These are phyloP conservation scores for Periconia digitata DNA, from an alignment of 2,329 filamentous ascomycete genomes.

Conservation along the genomic window DNA sequence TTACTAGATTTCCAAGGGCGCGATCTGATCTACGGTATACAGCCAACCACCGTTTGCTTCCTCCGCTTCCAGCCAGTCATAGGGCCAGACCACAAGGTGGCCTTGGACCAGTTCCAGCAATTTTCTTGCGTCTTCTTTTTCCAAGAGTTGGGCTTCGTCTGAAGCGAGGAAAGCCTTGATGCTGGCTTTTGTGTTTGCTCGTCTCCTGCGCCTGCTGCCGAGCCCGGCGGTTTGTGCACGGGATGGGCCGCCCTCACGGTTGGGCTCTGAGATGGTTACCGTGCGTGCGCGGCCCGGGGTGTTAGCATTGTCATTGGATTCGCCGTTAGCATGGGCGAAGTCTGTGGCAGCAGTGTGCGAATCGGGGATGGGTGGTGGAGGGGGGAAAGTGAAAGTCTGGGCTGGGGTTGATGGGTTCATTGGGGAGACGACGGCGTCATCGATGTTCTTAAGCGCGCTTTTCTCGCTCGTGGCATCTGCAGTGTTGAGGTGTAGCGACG, in stretches of 20 bases:
- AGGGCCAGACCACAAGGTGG: slow-evolving; percentile 86
- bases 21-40: slow-evolving; percentile 93
- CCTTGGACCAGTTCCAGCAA: slow-evolving; percentile 82
- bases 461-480: slow-evolving; percentile 15
- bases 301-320: slow-evolving; percentile 2
- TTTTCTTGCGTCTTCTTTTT: slow-evolving; percentile 75
- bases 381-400: slow-evolving; percentile 34
- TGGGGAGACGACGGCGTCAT: slow-evolving; percentile 33
- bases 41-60: slow-evolving; percentile 95
- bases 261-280: slow-evolving; percentile 40
- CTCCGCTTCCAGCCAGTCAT: slow-evolving; percentile 84
- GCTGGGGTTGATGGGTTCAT: slow-evolving; percentile 23
- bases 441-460: slow-evolving; percentile 38
- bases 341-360: slow-evolving; percentile 6
- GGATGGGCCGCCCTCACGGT: slow-evolving; percentile 7
- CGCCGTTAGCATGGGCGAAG: slow-evolving; percentile 12
- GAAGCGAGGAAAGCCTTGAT: slow-evolving; percentile 63
- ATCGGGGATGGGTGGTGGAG: slow-evolving; percentile 36
- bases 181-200: slow-evolving; percentile 70
- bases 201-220: slow-evolving; percentile 50
- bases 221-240: slow-evolving; percentile 15
- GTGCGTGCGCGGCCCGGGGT: slow-evolving; percentile 29
- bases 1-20: slow-evolving; percentile 91
- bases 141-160: slow-evolving; percentile 70
- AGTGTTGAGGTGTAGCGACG: slow-evolving; percentile 21